A percentile compares a stretch with the other conserved stretches of the same genome.
Conservation (phyloP, 2,329 filamentous ascomycete species). For the Botryotinia convoluta region DNA sequence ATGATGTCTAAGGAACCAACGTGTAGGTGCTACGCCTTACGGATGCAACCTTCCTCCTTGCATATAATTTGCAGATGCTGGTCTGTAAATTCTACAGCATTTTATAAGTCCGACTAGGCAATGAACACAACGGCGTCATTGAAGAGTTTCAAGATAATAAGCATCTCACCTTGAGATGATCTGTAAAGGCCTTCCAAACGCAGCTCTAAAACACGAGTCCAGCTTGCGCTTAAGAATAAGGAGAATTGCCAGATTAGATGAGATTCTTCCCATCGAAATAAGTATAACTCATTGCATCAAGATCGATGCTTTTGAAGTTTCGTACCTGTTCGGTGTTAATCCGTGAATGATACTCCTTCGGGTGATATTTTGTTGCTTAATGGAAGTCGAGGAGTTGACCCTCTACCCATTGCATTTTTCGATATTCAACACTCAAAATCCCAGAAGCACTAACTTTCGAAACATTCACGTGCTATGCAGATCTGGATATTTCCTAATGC, state of each 20-base stretch:
- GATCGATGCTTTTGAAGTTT: slow-evolving; percentile 28
- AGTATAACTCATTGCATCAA: slow-evolving; percentile 28
- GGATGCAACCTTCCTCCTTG: background rate
- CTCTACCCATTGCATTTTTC: no score
- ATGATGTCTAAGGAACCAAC: background rate
- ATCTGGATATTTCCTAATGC: no score
- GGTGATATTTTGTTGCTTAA: background rate
- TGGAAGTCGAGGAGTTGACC: background rate
- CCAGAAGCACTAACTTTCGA: background rate
- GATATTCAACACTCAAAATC: no score
- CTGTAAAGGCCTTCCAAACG: background rate
- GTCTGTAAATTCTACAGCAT: background rate
- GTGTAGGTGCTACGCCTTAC: background rate
- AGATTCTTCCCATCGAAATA: slow-evolving; percentile 28
- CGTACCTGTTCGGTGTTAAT: slow-evolving; percentile 23
- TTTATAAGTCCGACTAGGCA: no score
- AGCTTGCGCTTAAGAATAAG: background rate
- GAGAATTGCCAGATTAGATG: background rate
- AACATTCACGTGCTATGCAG: background rate
- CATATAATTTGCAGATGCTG: no score
- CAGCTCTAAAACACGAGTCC: background rate
- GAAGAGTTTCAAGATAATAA: background rate
- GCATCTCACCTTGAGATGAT: background rate
- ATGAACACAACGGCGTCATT: background rate
- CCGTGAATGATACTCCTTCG: background rate